Base-by-base conservation (phyloP, 2,329 filamentous ascomycete genomes). In the Diaporthe eres region DNA sequence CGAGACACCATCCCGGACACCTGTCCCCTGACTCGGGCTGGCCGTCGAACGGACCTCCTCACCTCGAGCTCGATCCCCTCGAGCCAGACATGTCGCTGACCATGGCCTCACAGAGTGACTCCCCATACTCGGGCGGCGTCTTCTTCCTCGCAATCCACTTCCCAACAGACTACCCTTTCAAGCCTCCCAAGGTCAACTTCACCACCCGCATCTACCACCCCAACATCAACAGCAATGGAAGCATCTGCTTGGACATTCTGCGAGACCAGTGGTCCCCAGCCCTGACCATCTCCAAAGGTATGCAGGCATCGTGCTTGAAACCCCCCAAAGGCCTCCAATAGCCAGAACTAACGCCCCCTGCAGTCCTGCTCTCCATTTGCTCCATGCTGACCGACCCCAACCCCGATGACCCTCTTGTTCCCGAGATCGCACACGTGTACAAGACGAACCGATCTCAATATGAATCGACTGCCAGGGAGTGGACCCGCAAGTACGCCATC, bases 101-200 rank as follows among this genome's bases (percentile, higher is more conserved):
- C 57, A 47, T 71, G 39, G 37, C 63, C 60, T n/a, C 42, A 77
- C 81, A 97, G 95, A 91, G 94, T 86, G 97, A 98, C 87, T 98
- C 95, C 83, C 97, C 97, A 86, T 99, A 98, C 90, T 95, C 96
- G 70, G 96, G 96, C 85, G 97, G 97, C 84, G 96, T 99, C 81
- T 99, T 99, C 91, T 99, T 99, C 92, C 92, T 99, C 80, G 93
- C 94, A 81, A 99, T 99, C 84, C 95, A 98, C 88, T 98, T 99
- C 91, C 97, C 97, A 81, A 99, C 97, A 90, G 97, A 99, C 90
- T 99, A 99, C 88, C 97, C 97, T 57, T 99, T 99, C 92, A 99
- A 99, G 94, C 97, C 97, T 78, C 97, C 97, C 81, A 99, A 99
- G 92, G 96, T 99, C 88, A 98, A 98, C 94, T 99, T 99, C 92